Evolutionary conservation across 1,284 basidiomycete species (phyloP).

Genomic region (Ustilago xerochloae): DNA sequence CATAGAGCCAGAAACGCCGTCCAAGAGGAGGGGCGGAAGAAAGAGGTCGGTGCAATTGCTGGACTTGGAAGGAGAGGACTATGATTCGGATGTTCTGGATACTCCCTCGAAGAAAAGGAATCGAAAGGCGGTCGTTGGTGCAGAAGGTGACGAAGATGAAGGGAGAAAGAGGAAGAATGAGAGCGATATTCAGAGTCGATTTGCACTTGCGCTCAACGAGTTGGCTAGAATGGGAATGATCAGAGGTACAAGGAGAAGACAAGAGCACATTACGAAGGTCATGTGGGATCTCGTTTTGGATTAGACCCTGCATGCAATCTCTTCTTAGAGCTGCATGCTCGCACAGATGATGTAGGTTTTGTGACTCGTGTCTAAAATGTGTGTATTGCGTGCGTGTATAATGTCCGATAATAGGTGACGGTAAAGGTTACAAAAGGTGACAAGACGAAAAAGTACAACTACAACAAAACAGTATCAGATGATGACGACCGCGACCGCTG

Average conservation of each 20-base stretch:
- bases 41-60: background rate
- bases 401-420: background rate
- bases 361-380: too few relatives aligned
- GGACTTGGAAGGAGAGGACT: constrained; percentile 6
- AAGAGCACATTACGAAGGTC: constrained; percentile 61
- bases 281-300: constrained; percentile 60
- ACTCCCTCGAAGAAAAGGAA: constrained; percentile 14
- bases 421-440: background rate
- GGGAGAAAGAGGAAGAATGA: background rate
- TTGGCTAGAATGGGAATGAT: constrained; percentile 62
- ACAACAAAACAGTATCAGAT: background rate
- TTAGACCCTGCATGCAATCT: constrained; percentile 8
- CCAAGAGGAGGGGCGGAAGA: constrained; percentile 3
- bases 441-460: background rate
- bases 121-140: background rate
- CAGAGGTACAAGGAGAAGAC: constrained; percentile 50
- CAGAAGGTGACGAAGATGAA: background rate
- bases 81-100: constrained; percentile 22
- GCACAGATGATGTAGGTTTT: too few relatives aligned
- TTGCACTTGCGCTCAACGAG: constrained; percentile 61
- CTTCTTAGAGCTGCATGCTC: too few relatives aligned
- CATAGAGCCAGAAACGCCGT: constrained; percentile 7
- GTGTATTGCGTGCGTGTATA: background rate
- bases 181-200: constrained; percentile 51
- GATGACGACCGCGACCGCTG: too few relatives aligned